Base-by-base conservation (phyloP, 345 rosid species). In the Adansonia digitata region DNA sequence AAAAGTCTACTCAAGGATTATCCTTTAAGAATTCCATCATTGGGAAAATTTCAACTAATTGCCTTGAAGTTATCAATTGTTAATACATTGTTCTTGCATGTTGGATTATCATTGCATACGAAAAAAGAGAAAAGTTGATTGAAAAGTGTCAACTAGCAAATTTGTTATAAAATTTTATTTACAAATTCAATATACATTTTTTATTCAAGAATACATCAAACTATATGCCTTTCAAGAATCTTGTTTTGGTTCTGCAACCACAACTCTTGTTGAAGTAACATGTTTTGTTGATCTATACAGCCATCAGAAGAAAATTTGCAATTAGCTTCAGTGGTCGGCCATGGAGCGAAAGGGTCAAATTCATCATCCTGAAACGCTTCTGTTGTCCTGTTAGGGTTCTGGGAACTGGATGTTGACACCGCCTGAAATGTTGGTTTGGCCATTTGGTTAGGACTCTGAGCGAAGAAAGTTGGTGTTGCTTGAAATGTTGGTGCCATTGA, bases 171-270 rank as follows among this genome's bases (percentile, higher is more conserved):
- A 18, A 17, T 7, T 24, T 10, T 35, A 62, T 62, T 62, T 62
- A 34, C 13, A 31, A 61, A 34, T 2, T 17, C 45, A 62, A 35
- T 62, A 35, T 65, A 40, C 72, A 60, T 82, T 78, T n/a, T 75
- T 73, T 60, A 78, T 53, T 69, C 7, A 51, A 15, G n/a, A 26
- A 68, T 35, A 77, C 2, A 81, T 87, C 80, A 85, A 52, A 73
- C 40, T 56, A 78, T 55, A 63, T 82, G 88, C 76, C 90, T 90
- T 20, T 91, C 81, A 14, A 94, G 86, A 40, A 94, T 90, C 84
- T 84, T 87, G 77, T 85, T 87, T 76, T 94, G 97, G 74, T 88
- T 78, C 78, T 86, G 86, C 77, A 89, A 77, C 97, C 98, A 94
- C 39, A 86, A 7, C 52, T 88, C 85, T n/a, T 89, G 94, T 77